These are phyloP conservation scores for Teunomyces funiuensis DNA, from an alignment of 805 yeast species.

Conservation along the genomic window DNA sequence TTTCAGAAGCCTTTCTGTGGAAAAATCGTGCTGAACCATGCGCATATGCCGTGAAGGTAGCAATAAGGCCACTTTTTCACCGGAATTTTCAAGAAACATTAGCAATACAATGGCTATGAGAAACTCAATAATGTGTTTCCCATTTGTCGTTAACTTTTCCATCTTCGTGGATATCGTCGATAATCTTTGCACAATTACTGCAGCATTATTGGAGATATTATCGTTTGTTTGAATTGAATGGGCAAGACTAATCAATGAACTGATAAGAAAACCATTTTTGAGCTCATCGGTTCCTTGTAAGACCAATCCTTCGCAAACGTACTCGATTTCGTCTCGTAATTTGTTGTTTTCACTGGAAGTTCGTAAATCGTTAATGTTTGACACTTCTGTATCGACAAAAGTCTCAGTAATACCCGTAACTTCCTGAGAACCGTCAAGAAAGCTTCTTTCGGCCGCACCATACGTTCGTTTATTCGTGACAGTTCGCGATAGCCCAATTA, in stretches of 20 bases:
- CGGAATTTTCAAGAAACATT: background rate
- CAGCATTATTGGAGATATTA: background rate
- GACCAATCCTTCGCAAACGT: slow-evolving; percentile 18
- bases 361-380: slow-evolving; percentile 20
- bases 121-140: background rate
- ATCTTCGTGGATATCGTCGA: background rate
- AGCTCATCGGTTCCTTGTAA: slow-evolving; percentile 6
- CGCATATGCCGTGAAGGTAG: background rate
- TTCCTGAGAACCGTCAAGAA: background rate
- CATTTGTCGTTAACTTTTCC: background rate
- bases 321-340: slow-evolving; percentile 15
- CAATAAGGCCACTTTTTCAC: background rate
- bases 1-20: slow-evolving; percentile 1
- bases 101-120: background rate
- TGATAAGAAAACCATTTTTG: background rate
- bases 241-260: background rate
- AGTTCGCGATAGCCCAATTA: no score
- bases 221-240: background rate
- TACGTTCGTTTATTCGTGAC: background rate
- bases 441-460: slow-evolving; percentile 1
- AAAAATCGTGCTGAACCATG: background rate
- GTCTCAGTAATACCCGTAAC: background rate
- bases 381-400: slow-evolving; percentile 4
- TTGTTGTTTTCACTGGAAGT: slow-evolving; percentile 11
- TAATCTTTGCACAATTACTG: background rate